Evolutionary conservation across 179 eudicot genomes (phyloP), one percentile per base, ranked within the genome.

Genomic region (Patellifolia procumbens): DNA sequence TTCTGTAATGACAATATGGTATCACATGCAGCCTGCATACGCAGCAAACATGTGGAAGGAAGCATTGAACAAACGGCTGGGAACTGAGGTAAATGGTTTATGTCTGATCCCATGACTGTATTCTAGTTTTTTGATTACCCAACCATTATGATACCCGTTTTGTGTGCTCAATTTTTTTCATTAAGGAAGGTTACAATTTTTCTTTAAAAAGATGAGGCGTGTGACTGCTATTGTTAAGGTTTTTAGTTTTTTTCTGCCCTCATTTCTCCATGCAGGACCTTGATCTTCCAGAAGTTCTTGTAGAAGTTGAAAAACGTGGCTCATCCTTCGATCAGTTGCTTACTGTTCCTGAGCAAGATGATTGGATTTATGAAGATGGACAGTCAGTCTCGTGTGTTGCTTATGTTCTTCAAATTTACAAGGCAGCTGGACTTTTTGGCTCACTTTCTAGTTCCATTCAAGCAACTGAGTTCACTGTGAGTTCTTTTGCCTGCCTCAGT

Each of bases 41-140:
- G 99, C 99, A 70, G 95, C 96, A 60, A 95, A 90, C 78, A 80
- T 93, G 86, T 95, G 98, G 99, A 91, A 88, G 56, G 99, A 95
- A 86, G 93, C 99, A 73, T 81, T 95, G 85, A 93, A 93, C 88
- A 95, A 89, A 84, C 87, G 98, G 20, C 93, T 95, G 70, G 99
- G 98, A 49, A 93, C 99, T 76, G 63, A 89, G 97, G 99, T 94
- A 69, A 74, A 29, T 74, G 68, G n/a, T 45, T 28, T n/a, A 42
- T 22, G 55, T 45, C 1, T 13, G 55, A 39, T 68, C 45, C 45
- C 45, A 39, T 39, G 45, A 39, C 45, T 39, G 7, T 37, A 4
- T 37, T 37, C 7, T 55, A n/a, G 29, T n/a, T 55, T 58, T 29
- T 4, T 24, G 32, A 58, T 59, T 22, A 22, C 29, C 29, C 12